Conservation (phyloP, 2,329 filamentous ascomycete species). For the Penicillium crustosum region DNA sequence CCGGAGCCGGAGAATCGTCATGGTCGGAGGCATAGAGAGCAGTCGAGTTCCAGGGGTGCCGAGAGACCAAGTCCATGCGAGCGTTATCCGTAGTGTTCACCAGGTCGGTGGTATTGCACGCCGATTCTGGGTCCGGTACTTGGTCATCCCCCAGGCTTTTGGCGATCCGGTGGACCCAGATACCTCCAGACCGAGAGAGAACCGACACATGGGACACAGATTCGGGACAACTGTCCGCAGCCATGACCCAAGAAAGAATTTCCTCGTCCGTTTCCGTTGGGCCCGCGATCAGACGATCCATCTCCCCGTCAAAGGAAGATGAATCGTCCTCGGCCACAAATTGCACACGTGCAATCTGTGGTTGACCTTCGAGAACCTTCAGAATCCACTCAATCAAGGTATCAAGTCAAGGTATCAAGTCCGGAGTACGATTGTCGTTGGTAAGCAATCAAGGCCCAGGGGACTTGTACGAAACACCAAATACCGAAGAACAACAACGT, state of each 20-base stretch:
- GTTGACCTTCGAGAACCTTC: neutral
- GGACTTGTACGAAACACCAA: neutral
- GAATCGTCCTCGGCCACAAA: neutral
- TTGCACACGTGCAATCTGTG: conserved; percentile 6
- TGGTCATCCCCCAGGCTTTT: neutral
- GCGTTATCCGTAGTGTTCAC: neutral
- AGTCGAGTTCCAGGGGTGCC: neutral
- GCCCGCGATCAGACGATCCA: conserved; percentile 2
- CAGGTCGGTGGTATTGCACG: neutral
- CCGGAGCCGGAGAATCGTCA: neutral
- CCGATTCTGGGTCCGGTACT: neutral
- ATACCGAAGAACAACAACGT: neutral
- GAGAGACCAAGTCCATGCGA: neutral
- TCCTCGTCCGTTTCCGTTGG: neutral
- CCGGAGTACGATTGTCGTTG: neutral
- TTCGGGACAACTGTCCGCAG: neutral
- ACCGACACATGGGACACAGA: neutral
- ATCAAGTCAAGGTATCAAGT: neutral
- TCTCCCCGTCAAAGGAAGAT: neutral
- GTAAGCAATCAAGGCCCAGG: conserved; percentile 1
- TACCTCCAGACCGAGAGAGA: neutral
- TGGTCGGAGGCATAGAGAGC: neutral
- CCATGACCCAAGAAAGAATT: neutral
- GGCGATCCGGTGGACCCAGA: conserved; percentile 1
- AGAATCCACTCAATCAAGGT: neutral